Base-by-base conservation (phyloP, 345 rosid genomes). In the Linum usitatissimum region DNA sequence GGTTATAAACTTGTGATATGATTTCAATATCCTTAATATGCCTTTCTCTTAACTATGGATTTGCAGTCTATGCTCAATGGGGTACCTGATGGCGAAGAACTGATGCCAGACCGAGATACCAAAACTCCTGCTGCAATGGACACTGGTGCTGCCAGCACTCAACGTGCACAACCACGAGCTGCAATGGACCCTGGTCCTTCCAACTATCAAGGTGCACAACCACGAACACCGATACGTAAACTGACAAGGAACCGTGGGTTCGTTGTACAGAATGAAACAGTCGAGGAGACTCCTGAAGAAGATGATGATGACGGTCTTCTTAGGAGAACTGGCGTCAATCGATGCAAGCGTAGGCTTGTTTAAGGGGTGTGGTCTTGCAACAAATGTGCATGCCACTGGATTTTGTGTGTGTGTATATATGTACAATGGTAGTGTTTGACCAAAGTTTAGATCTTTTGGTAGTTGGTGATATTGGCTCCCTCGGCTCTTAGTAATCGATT, bases 211-310 rank as follows among this genome's bases (percentile, higher is more conserved):
- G 84, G 57, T 60, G 66, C 68, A 21, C 57, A 30, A 9, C 75
- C 80, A 23, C 76, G 82, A 42, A 90, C 96, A n/a, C 97, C 96
- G 6, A 93, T 87, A 72, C 79, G 83, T 73, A 93, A 84, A 69
- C 71, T 87, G 31, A 77, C 84, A 6, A 81, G 97, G 77, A 87
- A 87, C 63, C 83, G 88, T 21, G 99, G 96, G 55, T 62, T 86
- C 71, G 80, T 84, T 59, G 53, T 87, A 18, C 86, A 80, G 73
- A 95, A 92, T 73, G 89, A 87, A 28, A 64, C 84, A 5, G 78
- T 86, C 48, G 82, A 84, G 40, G 91, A 20, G 23, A 18, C 59
- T 19, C 40, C 7, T 61, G 60, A 71, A 30, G 45, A 31, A 13
- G 64, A 15, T 5, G 49, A 55, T 7, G 59, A 55, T 4, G 59